Conservation (phyloP, 1,284 basidiomycete genomes). For the Vanrija humicola region DNA sequence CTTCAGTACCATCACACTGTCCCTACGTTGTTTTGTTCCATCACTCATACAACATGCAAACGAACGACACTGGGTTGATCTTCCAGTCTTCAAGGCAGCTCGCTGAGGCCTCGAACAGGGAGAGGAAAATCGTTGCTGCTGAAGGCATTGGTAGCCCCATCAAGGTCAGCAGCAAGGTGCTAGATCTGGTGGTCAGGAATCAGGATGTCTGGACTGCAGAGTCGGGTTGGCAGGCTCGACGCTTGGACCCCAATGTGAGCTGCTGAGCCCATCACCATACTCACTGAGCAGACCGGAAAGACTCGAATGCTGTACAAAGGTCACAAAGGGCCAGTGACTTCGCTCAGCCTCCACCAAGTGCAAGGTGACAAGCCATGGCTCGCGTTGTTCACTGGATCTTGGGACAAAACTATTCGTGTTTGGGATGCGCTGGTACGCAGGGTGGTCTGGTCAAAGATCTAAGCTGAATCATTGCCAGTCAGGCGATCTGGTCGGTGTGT, state of each 20-base stretch:
- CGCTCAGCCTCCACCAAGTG: conserved; percentile 59
- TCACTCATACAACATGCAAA: conserved; percentile 43
- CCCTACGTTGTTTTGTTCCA: not conserved
- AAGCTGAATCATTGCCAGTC: conserved; percentile 53
- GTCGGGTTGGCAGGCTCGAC: conserved; percentile 68
- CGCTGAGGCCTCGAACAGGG: conserved; percentile 60
- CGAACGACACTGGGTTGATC: conserved; percentile 53
- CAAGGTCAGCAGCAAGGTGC: conserved; percentile 65
- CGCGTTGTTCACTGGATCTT: conserved; percentile 73
- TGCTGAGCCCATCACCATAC: not conserved
- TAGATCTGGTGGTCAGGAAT: conserved; percentile 63
- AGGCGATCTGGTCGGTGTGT: conserved; percentile 63
- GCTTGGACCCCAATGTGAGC: conserved; percentile 68
- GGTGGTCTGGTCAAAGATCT: not conserved
- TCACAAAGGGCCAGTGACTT: conserved; percentile 82
- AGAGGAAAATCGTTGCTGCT: conserved; percentile 65
- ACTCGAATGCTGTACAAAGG: conserved; percentile 70
- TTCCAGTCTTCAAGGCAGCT: conserved; percentile 73
- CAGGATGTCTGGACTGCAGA: conserved; percentile 78
- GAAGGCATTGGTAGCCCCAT: conserved; percentile 73
- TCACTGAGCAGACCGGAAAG: conserved; percentile 63
- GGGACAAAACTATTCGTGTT: conserved; percentile 83
- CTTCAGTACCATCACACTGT: not conserved
- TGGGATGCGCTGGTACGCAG: conserved; percentile 69
- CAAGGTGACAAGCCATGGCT: conserved; percentile 27